Evolutionary conservation across 371 early-diverging fungal species (phyloP).

Genomic region (Fennellomyces sp.): DNA sequence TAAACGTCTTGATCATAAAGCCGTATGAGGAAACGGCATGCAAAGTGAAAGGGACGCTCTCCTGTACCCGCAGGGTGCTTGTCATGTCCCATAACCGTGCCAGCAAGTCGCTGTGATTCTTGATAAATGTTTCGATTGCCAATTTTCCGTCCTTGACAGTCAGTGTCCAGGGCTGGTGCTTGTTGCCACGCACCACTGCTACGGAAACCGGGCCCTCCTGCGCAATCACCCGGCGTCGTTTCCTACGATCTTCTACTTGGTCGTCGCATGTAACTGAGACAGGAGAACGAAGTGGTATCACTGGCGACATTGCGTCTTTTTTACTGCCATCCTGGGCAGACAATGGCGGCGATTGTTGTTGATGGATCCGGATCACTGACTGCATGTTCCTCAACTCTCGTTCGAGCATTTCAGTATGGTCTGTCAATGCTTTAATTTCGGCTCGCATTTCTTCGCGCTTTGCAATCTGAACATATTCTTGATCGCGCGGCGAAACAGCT

Average conservation of each 20-base stretch:
- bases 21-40: neutral
- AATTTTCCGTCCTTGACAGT: conserved; percentile 2
- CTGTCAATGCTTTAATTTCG: conserved; percentile 20
- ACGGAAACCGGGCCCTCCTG: neutral
- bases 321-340: neutral
- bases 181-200: neutral
- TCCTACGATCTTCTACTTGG: too few relatives aligned
- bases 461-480: conserved; percentile 30
- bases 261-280: neutral
- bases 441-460: conserved; percentile 11
- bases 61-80: neutral
- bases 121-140: conserved; percentile 12
- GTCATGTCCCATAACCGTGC: conserved; percentile 7
- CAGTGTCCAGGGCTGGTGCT: conserved; percentile 9
- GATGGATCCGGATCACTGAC: neutral
- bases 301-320: neutral
- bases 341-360: conserved; percentile 1
- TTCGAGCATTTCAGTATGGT: conserved; percentile 25
- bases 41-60: conserved; percentile 10
- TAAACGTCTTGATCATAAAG: conserved; percentile 5
- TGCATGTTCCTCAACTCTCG: conserved; percentile 1
- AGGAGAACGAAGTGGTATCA: neutral
- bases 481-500: conserved; percentile 27
- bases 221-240: conserved; percentile 9
- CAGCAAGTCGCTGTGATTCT: conserved; percentile 6